Base-by-base conservation (phyloP, 768 basidiomycete genomes). In the Kondoa subrosea region DNA sequence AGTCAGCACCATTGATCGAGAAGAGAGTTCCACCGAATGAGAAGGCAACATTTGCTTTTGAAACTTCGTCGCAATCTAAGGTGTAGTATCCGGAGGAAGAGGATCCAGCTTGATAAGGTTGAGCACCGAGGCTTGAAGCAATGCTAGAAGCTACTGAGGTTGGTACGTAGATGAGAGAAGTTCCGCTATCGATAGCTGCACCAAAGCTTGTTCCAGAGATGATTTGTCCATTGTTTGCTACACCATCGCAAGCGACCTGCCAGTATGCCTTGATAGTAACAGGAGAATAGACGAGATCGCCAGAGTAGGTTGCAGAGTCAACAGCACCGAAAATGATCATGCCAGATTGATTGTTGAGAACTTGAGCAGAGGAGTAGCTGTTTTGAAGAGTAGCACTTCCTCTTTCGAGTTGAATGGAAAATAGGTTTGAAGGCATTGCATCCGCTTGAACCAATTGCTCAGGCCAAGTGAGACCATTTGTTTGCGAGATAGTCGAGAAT, bases 11-110 rank as follows among this genome's bases (percentile, higher is more conserved):
- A 3, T 77, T 74, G 69, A 82, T 74, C 77, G 81, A 69, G 74
- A 82, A 84, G 0, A 70, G 34, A 26, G 77, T 78, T 3, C 78
- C 78, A 50, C 81, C 81, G 71, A 84, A 82, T 0, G 79, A 76
- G 66, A 86, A 72, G 0, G 81, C 78, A 25, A 85, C 76, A 31
- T 74, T 77, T 66, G 75, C 65, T 1, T 27, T 29, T 12, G 3
- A 3, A 16, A 63, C n/a, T 16, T 63, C 30, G 61, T 17, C 33
- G n/a, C 74, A 77, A 12, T 75, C 75, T 69, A 71, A 76, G 57
- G 71, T 70, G 72, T 76, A 78, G 72, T 50, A 50, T 8, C 40
- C 40, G 8, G 40, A 50, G 12, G 40, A 8, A 8, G 12, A 8
- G 8, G 40, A 8, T 50, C 12, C 40, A 8, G 40, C 8, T 50